Percentiles rank a stretch among this genome's conserved stretches.
phyloP scores from a whole-genome alignment of 2,329 filamentous ascomycete genomes.

The Lachnellula hyalina region DNA sequence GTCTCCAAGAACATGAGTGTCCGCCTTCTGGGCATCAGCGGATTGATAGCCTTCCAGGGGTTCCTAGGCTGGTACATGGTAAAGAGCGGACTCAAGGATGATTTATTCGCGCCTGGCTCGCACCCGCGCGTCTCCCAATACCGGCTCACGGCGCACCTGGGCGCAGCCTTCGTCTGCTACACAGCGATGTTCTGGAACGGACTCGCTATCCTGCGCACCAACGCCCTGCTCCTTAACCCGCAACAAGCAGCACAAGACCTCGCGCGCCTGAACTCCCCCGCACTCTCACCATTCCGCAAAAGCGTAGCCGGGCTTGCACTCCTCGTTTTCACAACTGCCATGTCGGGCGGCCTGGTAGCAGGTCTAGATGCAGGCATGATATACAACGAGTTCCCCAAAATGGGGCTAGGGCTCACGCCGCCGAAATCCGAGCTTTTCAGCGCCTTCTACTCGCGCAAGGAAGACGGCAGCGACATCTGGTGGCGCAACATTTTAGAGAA shows the following conservation, averaged over 20 bases:
- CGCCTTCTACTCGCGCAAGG: slow-evolving; percentile 73
- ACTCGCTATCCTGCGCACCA: slow-evolving; percentile 74
- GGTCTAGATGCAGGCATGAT: slow-evolving; percentile 94
- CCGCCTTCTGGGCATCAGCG: slow-evolving; percentile 76
- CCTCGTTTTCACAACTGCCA: slow-evolving; percentile 81
- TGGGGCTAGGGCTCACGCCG: slow-evolving; percentile 80
- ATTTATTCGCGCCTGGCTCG: slow-evolving; percentile 84
- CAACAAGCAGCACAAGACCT: slow-evolving; percentile 56
- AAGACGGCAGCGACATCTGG: slow-evolving; percentile 77
- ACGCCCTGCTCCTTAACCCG: slow-evolving; percentile 64
- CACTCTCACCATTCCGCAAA: slow-evolving; percentile 67
- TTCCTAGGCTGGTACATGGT: slow-evolving; percentile 99
- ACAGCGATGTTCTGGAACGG: slow-evolving; percentile 90
- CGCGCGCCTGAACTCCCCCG: slow-evolving; percentile 57
- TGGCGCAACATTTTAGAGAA: slow-evolving; percentile 99
- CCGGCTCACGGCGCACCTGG: slow-evolving; percentile 81
- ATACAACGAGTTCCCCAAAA: slow-evolving; percentile 97
- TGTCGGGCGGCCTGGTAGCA: slow-evolving; percentile 91
- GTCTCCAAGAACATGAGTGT: slow-evolving; percentile 74
- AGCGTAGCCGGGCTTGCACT: slow-evolving; percentile 64
- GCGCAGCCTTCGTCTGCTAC: slow-evolving; percentile 88
- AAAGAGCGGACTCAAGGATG: slow-evolving; percentile 90
- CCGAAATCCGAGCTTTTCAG: slow-evolving; percentile 80
- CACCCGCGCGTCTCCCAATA: slow-evolving; percentile 95
- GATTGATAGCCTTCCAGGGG: slow-evolving; percentile 89